Evolutionary conservation across 192 early-diverging fungal species (phyloP), one percentile per base, ranked within the genome.

Genomic region (Coemansia sp.): DNA sequence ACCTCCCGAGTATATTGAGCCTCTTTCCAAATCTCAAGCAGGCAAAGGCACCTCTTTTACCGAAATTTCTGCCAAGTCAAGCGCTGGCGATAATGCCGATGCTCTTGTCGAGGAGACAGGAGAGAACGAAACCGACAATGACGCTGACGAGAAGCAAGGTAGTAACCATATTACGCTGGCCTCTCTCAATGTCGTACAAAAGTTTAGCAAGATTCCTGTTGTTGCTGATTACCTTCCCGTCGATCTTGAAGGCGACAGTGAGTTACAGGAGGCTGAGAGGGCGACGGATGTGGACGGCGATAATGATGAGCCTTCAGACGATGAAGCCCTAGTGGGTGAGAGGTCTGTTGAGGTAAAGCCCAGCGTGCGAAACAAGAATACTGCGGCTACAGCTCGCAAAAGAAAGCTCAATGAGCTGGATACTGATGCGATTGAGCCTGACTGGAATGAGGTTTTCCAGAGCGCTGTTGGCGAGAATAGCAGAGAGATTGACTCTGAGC

Each of bases 201-300:
- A 87, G 68, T 94, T 99, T 70, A 87, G 86, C 74, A 96, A 97
- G 85, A 97, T 99, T 59, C 88, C 85, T 18, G 94, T 99, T 3
- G 79, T 87, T 52, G 83, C 93, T 15, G 88, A 93, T 16, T 99
- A 93, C 67, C 69, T 94, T 67, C 86, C 87, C 6, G 89, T 94
- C 31, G 95, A 99, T 74, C 76, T 95, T 71, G 87, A 81, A 49
- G 87, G 86, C 31, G 86, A 63, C 84, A 84, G 35, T 74, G 76
- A 86, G 55, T 66, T 86, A 34, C 85, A 82, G 63, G 79, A 81
- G 29, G 84, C 78, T 56, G 87, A 86, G 75, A 69, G 84, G 46
- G 80, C 81, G 58, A 8, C 25, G 21, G 13, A 26, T 8, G 70
- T 79, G 64, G 85, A 84, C 49, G 64, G 71, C 10, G 85, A 79